Evolutionary conservation across 2,329 filamentous ascomycete species (phyloP).

Genomic region (Cryphonectria carpinicola): DNA sequence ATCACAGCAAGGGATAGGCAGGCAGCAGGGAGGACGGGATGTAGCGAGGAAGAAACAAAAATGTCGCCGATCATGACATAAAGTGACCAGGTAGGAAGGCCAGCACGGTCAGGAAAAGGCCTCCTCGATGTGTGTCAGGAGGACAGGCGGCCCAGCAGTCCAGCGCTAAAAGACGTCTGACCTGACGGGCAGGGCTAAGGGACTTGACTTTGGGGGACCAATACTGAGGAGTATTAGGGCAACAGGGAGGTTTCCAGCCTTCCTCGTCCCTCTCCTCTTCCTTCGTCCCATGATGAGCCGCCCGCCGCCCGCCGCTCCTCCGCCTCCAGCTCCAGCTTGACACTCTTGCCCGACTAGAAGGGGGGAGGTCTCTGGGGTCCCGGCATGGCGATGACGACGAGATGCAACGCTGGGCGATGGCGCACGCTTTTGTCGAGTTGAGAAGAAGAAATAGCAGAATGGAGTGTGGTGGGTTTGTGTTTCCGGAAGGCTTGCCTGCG

Average conservation of each 20-base stretch:
- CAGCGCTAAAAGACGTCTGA: slow-evolving; percentile 1
- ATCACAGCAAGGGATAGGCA: background rate
- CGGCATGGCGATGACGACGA: background rate
- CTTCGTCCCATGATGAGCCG: background rate
- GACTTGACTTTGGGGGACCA: background rate
- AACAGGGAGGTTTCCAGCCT: too few species aligned
- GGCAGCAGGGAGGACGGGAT: background rate
- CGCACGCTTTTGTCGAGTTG: background rate
- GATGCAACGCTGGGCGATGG: slow-evolving; percentile 4
- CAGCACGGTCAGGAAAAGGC: background rate
- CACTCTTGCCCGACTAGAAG: background rate
- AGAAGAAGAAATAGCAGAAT: background rate
- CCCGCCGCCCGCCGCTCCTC: too few species aligned
- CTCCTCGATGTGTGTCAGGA: slow-evolving; percentile 18
- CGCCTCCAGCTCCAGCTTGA: background rate
- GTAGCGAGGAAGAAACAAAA: slow-evolving; percentile 2
- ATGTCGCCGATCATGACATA: slow-evolving; percentile 26
- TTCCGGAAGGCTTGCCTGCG: background rate
- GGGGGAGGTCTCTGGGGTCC: background rate
- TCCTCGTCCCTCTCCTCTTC: background rate
- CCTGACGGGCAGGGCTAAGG: background rate
- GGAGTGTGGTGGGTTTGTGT: background rate
- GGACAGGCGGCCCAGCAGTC: background rate
- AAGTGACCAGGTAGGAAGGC: background rate
- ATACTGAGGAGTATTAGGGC: too few species aligned